Evolutionary conservation across 2,329 filamentous ascomycete species (phyloP).

Genomic region (Colletotrichum gloeosporioides): DNA sequence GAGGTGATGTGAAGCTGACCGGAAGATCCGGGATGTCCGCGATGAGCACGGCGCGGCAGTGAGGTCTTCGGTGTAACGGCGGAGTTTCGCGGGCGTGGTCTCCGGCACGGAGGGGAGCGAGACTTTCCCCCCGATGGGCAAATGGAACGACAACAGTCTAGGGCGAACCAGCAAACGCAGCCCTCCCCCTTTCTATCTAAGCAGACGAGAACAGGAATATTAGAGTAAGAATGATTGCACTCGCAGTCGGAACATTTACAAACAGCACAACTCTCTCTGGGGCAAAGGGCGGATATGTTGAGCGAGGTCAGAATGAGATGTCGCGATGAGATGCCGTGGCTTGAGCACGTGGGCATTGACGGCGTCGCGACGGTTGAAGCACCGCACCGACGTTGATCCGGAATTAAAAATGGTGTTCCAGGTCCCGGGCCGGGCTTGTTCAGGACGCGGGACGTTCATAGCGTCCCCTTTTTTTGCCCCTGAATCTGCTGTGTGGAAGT

Average conservation of each 20-base stretch:
- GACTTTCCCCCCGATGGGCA: background rate
- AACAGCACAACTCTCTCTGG: background rate
- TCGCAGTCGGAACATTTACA: background rate
- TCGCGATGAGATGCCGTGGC: background rate
- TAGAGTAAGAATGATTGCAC: background rate
- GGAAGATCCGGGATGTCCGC: background rate
- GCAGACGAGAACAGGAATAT: background rate
- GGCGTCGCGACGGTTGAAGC: background rate
- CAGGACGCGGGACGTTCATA: slow-evolving; percentile 7
- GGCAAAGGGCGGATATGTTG: background rate
- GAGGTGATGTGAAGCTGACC: background rate
- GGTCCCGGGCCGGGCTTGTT: background rate
- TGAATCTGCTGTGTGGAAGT: background rate
- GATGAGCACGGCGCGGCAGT: background rate
- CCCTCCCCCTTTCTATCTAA: background rate
- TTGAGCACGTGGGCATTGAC: slow-evolving; percentile 1
- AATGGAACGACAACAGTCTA: background rate
- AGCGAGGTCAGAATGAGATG: background rate
- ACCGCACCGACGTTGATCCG: slow-evolving; percentile 19
- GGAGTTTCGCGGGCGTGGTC: background rate
- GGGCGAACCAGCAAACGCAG: background rate
- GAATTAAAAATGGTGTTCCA: background rate
- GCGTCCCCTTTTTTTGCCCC: background rate
- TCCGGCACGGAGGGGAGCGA: slow-evolving; percentile 1
- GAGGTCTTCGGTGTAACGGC: slow-evolving; percentile 3